phyloP scores from a whole-genome alignment of 225 moss, liverwort and hornwort genomes.

The Rhytidiadelphus loreus region DNA sequence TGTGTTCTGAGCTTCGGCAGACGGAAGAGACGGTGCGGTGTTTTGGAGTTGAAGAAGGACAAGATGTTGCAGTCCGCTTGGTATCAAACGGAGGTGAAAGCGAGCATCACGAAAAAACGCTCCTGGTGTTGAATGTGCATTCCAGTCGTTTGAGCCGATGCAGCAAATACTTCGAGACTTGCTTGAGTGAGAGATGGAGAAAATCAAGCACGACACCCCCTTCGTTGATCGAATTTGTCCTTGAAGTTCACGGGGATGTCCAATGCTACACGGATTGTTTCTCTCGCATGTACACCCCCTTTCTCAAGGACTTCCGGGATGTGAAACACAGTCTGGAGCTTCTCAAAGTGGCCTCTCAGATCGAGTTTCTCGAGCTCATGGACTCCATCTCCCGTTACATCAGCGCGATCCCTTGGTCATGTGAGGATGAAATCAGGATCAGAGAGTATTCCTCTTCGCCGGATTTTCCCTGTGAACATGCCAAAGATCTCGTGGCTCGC shows the following conservation, averaged over 20 bases:
- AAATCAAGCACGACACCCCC: background rate
- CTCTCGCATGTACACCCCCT: conserved; percentile 13
- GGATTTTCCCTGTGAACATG: background rate
- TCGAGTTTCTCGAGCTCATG: conserved; percentile 16
- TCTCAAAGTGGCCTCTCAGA: conserved; percentile 21
- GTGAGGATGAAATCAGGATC: conserved; percentile 6
- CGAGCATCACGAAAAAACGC: background rate
- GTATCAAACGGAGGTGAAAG: background rate
- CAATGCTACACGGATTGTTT: conserved; percentile 6
- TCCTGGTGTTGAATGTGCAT: conserved; percentile 3
- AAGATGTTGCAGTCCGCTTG: conserved; percentile 10
- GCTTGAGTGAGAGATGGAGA: background rate
- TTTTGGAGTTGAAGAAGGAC: background rate
- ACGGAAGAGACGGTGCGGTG: background rate
- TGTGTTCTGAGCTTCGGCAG: background rate
- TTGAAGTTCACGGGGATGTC: conserved; percentile 10
- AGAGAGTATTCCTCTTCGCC: background rate
- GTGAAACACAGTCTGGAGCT: conserved; percentile 3
- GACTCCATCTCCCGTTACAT: conserved; percentile 6
- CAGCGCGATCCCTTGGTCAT: background rate
- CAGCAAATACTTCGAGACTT: background rate
- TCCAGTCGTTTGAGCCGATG: conserved; percentile 3
- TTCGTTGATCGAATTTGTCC: background rate
- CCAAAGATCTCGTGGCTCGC: conserved; percentile 3
- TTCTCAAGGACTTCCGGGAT: conserved; percentile 1